Evolutionary conservation across 2,329 filamentous ascomycete genomes (phyloP).

Genomic region (Diaporthe batatas): DNA sequence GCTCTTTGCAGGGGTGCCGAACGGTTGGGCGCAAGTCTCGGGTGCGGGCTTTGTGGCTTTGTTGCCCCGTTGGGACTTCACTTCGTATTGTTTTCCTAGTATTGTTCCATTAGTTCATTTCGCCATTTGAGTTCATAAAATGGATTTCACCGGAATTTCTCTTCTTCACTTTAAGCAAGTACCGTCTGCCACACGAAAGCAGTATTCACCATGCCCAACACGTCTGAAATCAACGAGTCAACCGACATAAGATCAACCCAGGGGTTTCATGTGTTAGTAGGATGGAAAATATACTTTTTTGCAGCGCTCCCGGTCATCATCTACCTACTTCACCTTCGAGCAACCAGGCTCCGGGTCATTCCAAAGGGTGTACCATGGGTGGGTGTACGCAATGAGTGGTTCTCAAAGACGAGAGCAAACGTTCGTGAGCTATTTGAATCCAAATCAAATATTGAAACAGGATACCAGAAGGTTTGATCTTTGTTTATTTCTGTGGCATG

Average conservation of each 20-base stretch:
- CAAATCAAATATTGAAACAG: neutral
- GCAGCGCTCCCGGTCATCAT: neutral
- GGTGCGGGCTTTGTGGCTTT: neutral
- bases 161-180: too few species aligned
- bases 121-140: too few species aligned
- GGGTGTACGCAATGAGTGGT: conserved; percentile 12
- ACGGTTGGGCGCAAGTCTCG: neutral
- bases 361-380: conserved; percentile 7
- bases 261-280: neutral
- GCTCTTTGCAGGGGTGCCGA: neutral
- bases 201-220: neutral
- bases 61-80: neutral
- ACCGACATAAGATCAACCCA: neutral
- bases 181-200: neutral
- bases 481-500: neutral
- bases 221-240: neutral
- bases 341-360: conserved; percentile 1
- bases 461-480: neutral
- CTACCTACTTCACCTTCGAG: conserved; percentile 12
- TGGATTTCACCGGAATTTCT: neutral
- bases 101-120: neutral
- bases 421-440: conserved; percentile 2
- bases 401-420: conserved; percentile 7
- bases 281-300: neutral
- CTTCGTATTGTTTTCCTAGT: neutral